A percentile compares a stretch with the other conserved stretches of the same genome.
Conservation (phyloP, 1,284 basidiomycete genomes). For the Tylopilus sp. region DNA sequence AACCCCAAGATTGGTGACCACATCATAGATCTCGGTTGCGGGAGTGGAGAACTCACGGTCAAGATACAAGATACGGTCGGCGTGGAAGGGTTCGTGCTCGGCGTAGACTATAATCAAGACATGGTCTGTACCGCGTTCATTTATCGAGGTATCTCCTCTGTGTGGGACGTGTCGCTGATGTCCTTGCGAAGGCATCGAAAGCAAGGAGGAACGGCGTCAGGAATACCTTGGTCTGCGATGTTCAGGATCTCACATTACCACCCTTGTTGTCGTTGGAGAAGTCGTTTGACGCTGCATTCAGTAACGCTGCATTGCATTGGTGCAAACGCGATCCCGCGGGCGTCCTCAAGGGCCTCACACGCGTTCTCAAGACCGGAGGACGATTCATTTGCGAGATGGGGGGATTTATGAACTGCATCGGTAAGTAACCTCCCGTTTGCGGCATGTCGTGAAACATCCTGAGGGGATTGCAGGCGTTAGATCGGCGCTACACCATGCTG, state of each 20-base stretch:
- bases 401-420: conserved; percentile 67
- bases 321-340: conserved; percentile 69
- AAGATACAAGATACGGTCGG: conserved; percentile 55
- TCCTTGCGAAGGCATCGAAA: conserved; percentile 48
- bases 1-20: conserved; percentile 58
- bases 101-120: conserved; percentile 64
- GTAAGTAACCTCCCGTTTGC: conserved; percentile 33
- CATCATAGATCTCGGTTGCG: conserved; percentile 80
- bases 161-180: background rate
- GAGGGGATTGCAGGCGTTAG: conserved; percentile 49
- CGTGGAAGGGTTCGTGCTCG: conserved; percentile 54
- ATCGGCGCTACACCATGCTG: conserved; percentile 53
- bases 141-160: background rate
- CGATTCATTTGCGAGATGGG: conserved; percentile 76
- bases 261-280: conserved; percentile 16
- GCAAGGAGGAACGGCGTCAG: conserved; percentile 49
- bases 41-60: conserved; percentile 72
- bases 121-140: conserved; percentile 52
- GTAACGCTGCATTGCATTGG: conserved; percentile 81
- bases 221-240: conserved; percentile 48
- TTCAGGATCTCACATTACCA: conserved; percentile 45
- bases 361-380: conserved; percentile 64
- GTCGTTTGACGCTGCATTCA: conserved; percentile 66
- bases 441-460: background rate
- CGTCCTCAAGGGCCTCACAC: conserved; percentile 58